Base-by-base conservation (phyloP, 2,329 filamentous ascomycete genomes). In the Curvularia hawaiiensis region DNA sequence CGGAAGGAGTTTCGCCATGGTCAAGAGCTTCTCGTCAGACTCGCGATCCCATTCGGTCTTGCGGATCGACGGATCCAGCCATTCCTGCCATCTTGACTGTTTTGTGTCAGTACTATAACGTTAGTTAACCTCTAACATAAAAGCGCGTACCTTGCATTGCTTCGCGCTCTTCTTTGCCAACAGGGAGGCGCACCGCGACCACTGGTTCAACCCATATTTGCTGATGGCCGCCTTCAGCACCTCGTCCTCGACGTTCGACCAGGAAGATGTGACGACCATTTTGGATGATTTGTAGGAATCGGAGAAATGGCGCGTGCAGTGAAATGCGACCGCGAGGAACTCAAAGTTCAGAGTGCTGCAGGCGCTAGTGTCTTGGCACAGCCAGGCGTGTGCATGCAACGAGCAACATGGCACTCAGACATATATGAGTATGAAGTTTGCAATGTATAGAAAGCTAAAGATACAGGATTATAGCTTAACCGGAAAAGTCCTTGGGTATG, bases 21-120 rank as follows among this genome's bases (percentile, higher is more conserved):
- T 95, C 70, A 99, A 80, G 59, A 99, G 84, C 80, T 96, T 97
- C 82, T 99, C 95, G 77, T 99, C 95, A 77, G 99, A 95, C 78
- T 99, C 95, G 73, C 95, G 91, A 75, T 92, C 97, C 94, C 95
- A 99, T 80, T 99, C 95, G 68, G 96, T 95, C 83, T 99, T 99
- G 73, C 94, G 91, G 81, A 99, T 98, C 75, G 91, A 91, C 20
- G 95, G 95, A 74, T 99, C 95, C 66, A 99, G 86, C 94, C 95
- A 99, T 84, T 99, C 94, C 75, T 89, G 88, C 95, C 95, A 99
- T 80, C 95, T 86, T 60, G 95, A 94, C 81, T 44, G 14, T 28
- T 24, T 12, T 2, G 20, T 28, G 40, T 52, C 31, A 52, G 40
- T 31, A 30, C 31, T 20, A 24, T 18, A 40, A n/a, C 35, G 24